Evolutionary conservation across 208 protist species (phyloP), one percentile per base, ranked within the genome.

Genomic region (Zelonia costaricensis): DNA sequence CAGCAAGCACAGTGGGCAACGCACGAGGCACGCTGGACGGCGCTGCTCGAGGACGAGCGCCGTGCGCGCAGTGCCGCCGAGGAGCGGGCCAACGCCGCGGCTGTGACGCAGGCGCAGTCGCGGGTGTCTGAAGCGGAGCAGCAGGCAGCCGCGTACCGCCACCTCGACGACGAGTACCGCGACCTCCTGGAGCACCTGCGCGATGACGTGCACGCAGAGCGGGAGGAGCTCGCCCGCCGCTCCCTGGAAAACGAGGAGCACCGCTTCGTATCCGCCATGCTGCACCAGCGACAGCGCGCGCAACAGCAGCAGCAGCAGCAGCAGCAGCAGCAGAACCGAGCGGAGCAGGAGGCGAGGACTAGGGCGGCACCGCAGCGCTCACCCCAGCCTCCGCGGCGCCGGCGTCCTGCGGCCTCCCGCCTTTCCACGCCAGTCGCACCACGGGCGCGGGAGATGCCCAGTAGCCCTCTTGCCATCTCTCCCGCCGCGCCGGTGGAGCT

Each of bases 181-280:
- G 28, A 44, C 31, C 1, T 73, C 3, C 42, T 73, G 15, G 49
- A 65, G 16, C 27, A 59, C 9, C 43, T 62, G 0, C 16, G 48
- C 8, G 3, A 40, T 25, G 48, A 60, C 23, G 27, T 73, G 30
- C 66, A 73, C 31, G 59, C 63, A 51, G 80, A 83, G 36, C 69
- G 78, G 1, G 74, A 85, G 56, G 77, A 52, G 27, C 69, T 66
- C 52, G 80, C 80, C n/a, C 46, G 61, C 30, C 36, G 67, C 15
- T 58, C 73, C 23, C 53, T 91, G 20, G 69, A 82, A 31, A 78
- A 76, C 33, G 80, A 86, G 52, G 84, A 91, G 40, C 47, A 56
- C 36, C 54, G 66, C 40, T 69, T 91, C n/a, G 54, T 77, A 15
- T 51, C 55, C 7, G 68, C 76, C 27, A 30, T 86, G 40, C 43